A percentile compares a stretch with the other conserved stretches of the same genome.
Evolutionary conservation across 1,284 basidiomycete genomes (phyloP).

Genomic region (Farysia itapuensis): DNA sequence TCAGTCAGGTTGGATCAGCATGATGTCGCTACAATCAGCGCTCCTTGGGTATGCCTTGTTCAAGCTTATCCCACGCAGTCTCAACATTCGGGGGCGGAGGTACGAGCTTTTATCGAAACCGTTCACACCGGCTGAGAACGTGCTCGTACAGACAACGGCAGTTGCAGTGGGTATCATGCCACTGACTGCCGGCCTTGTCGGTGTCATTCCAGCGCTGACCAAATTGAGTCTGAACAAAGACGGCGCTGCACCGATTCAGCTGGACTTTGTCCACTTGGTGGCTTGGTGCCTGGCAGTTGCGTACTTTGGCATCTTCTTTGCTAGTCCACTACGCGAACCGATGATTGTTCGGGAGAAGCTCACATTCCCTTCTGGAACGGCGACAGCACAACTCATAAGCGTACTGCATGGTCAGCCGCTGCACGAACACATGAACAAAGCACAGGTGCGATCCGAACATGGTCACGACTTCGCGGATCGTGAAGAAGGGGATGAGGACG

Average conservation of each 20-base stretch:
- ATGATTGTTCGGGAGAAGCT: constrained; percentile 93
- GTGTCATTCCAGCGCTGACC: constrained; percentile 85
- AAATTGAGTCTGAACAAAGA: constrained; percentile 75
- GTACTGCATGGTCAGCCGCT: constrained; percentile 70
- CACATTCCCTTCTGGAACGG: constrained; percentile 88
- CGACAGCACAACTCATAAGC: constrained; percentile 90
- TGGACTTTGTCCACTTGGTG: constrained; percentile 15
- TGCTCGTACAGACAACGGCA: constrained; percentile 87
- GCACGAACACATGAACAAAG: not conserved
- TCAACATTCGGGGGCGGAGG: constrained; percentile 17
- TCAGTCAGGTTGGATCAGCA: constrained; percentile 75
- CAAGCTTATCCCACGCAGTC: constrained; percentile 63
- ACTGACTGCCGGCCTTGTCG: constrained; percentile 85
- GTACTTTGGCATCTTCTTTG: constrained; percentile 77
- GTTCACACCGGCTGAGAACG: constrained; percentile 83
- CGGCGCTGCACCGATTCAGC: constrained; percentile 73
- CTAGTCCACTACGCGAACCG: constrained; percentile 87
- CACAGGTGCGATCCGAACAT: not conserved
- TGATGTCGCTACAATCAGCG: constrained; percentile 94
- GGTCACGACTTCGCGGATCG: not conserved
- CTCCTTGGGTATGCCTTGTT: constrained; percentile 88
- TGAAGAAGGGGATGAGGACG: constrained; percentile 5
- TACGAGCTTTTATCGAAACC: constrained; percentile 60
- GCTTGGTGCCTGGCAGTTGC: constrained; percentile 35
- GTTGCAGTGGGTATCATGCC: constrained; percentile 79